phyloP scores from a whole-genome alignment of 352 stramenopile species.

The Pythium insidiosum region DNA sequence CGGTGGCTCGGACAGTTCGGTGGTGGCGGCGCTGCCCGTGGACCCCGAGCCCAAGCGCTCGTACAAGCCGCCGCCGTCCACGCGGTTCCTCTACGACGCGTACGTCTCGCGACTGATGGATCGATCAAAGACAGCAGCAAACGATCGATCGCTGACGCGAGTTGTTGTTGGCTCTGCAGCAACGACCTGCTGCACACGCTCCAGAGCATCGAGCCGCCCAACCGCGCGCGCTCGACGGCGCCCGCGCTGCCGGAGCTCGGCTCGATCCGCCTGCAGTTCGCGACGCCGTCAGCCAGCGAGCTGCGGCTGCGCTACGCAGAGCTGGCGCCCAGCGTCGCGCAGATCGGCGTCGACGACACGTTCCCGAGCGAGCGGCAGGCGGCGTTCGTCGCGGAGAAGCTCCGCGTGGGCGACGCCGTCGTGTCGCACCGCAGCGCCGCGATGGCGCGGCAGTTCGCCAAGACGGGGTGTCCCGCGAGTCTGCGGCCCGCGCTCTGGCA shows the following conservation, averaged over 20 bases:
- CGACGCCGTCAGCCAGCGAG: slow-evolving; percentile 27
- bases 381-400: slow-evolving; percentile 60
- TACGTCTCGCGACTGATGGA: slow-evolving; percentile 5
- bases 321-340: slow-evolving; percentile 32
- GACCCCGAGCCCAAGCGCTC: background rate
- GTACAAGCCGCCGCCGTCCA: slow-evolving; percentile 9
- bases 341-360: slow-evolving; percentile 63
- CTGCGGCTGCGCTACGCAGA: slow-evolving; percentile 41
- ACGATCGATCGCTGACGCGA: no score
- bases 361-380: slow-evolving; percentile 39
- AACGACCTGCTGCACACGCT: slow-evolving; percentile 52
- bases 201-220: slow-evolving; percentile 48
- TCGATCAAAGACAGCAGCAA: no score
- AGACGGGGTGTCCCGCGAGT: slow-evolving; percentile 56
- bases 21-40: no score
- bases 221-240: slow-evolving; percentile 17
- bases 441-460: slow-evolving; percentile 71
- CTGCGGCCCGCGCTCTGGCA: slow-evolving; percentile 59
- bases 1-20: no score
- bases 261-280: slow-evolving; percentile 54
- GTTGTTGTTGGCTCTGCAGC: slow-evolving; percentile 15
- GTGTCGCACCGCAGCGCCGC: slow-evolving; percentile 48
- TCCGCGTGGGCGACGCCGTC: slow-evolving; percentile 56
- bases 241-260: slow-evolving; percentile 9
- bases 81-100: slow-evolving; percentile 65